phyloP scores from a whole-genome alignment of 1,139 yeast species.

The Blastobotrys capitulatus region DNA sequence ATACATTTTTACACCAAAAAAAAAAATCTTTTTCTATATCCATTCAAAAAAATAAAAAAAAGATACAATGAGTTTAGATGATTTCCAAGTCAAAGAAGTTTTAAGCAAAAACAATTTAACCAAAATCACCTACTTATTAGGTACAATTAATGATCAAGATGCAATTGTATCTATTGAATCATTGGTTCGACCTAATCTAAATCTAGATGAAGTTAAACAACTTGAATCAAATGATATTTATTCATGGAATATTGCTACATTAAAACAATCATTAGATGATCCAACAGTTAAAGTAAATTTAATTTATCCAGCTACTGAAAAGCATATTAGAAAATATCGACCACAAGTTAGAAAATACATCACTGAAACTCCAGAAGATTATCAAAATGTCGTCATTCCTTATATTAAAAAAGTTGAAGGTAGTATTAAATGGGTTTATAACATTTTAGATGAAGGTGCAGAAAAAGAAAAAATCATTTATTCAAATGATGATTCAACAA shows the following conservation, averaged over 20 bases:
- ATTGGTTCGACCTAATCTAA: slow-evolving; percentile 45
- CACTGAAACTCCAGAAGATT: slow-evolving; percentile 76
- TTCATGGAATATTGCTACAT: slow-evolving; percentile 63
- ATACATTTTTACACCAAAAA: too few relatives aligned
- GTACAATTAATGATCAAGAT: slow-evolving; percentile 49
- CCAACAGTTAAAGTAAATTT: slow-evolving; percentile 72
- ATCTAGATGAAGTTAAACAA: slow-evolving; percentile 33
- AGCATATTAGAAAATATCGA: slow-evolving; percentile 72
- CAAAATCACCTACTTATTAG: slow-evolving; percentile 61
- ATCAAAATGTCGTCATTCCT: slow-evolving; percentile 57
- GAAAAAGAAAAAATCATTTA: slow-evolving; percentile 75
- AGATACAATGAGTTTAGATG: slow-evolving; percentile 1
- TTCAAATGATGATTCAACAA: slow-evolving; percentile 54
- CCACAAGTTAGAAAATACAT: slow-evolving; percentile 55
- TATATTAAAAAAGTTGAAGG: slow-evolving; percentile 76
- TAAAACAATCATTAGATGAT: slow-evolving; percentile 43
- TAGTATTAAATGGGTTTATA: slow-evolving; percentile 83
- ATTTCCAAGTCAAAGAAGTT: slow-evolving; percentile 11
- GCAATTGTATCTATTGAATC: slow-evolving; percentile 78
- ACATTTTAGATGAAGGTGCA: slow-evolving; percentile 73
- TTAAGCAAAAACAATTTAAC: slow-evolving; percentile 41
- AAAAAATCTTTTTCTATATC: too few relatives aligned
- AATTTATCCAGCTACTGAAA: slow-evolving; percentile 85
- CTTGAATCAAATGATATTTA: slow-evolving; percentile 77
- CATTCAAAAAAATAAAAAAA: neutral